These are phyloP conservation scores for Dentipellis sp. DNA, from an alignment of 768 basidiomycete species.

Conservation along the genomic window DNA sequence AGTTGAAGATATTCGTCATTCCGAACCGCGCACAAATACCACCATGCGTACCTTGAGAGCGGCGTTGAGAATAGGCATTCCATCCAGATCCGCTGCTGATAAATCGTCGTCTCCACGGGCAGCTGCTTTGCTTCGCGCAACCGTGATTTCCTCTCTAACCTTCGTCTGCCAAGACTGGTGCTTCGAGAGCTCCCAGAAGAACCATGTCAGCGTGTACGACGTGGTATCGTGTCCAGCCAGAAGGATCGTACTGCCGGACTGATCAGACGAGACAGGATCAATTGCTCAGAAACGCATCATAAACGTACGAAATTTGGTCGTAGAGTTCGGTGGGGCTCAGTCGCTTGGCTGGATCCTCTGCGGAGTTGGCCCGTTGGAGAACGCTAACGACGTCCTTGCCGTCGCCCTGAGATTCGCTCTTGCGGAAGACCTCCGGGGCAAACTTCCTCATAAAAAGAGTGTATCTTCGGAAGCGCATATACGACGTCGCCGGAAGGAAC, in stretches of 20 bases:
- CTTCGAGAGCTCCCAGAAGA: neutral
- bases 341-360: conserved; percentile 4
- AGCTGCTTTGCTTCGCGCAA: neutral
- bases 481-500: conserved; percentile 7
- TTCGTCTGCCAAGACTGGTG: neutral
- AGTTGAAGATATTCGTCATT: neutral
- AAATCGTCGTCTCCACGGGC: neutral
- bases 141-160: conserved; percentile 8
- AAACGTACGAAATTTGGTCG: conserved; percentile 10
- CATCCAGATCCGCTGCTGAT: neutral
- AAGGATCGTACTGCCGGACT: neutral
- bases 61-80: conserved; percentile 2
- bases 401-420: conserved; percentile 1
- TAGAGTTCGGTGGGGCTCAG: conserved; percentile 10
- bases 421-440: conserved; percentile 5
- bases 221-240: conserved; percentile 1
- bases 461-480: conserved; percentile 3
- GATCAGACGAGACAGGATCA: neutral
- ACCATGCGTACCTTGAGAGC: conserved; percentile 8
- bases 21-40: neutral
- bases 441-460: conserved; percentile 2
- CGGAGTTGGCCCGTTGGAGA: conserved; percentile 13
- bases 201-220: neutral
- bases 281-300: neutral
- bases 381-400: conserved; percentile 15